phyloP scores from a whole-genome alignment of 2,329 filamentous ascomycete species.

The Sporothrix globosa region DNA sequence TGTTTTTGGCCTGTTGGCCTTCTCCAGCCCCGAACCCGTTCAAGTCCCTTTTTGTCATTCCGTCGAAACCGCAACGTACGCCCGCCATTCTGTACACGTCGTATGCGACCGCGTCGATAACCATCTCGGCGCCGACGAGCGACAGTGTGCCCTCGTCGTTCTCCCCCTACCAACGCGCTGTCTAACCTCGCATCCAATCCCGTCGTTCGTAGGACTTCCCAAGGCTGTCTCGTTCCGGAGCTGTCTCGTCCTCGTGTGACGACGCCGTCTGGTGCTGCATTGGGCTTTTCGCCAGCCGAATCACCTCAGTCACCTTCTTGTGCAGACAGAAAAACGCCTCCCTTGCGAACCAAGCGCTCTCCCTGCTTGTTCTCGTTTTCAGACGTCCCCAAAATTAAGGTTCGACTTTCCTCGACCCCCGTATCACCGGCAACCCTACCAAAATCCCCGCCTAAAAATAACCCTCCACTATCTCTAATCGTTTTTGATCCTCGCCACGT shows the following conservation, averaged over 20 bases:
- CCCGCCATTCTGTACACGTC: slow-evolving; percentile 2
- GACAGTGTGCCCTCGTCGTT: neutral
- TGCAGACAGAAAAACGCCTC: neutral
- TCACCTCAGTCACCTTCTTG: slow-evolving; percentile 15
- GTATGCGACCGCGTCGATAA: slow-evolving; percentile 28
- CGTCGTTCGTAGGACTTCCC: slow-evolving; percentile 2
- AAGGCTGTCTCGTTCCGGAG: slow-evolving; percentile 22
- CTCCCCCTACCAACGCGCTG: neutral
- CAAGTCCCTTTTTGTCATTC: neutral
- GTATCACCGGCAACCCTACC: slow-evolving; percentile 33
- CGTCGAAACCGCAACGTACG: neutral
- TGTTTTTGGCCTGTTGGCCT: slow-evolving; percentile 22
- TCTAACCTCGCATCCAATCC: neutral
- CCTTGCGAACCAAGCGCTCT: slow-evolving; percentile 12
- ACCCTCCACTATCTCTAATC: slow-evolving; percentile 15
- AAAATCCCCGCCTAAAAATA: slow-evolving; percentile 30
- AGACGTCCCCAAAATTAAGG: slow-evolving; percentile 27
- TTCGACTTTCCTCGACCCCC: slow-evolving; percentile 28
- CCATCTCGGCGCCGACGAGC: slow-evolving; percentile 25
- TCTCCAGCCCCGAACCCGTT: neutral
- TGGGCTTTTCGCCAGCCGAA: slow-evolving; percentile 15
- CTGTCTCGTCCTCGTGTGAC: slow-evolving; percentile 24
- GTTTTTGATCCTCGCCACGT: slow-evolving; percentile 8
- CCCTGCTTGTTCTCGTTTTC: slow-evolving; percentile 15
- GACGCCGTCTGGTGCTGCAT: slow-evolving; percentile 8